Percentiles rank a stretch among this genome's conserved stretches.
phyloP scores from a whole-genome alignment of 305 asterid species.

The Fraxinus dipetala region DNA sequence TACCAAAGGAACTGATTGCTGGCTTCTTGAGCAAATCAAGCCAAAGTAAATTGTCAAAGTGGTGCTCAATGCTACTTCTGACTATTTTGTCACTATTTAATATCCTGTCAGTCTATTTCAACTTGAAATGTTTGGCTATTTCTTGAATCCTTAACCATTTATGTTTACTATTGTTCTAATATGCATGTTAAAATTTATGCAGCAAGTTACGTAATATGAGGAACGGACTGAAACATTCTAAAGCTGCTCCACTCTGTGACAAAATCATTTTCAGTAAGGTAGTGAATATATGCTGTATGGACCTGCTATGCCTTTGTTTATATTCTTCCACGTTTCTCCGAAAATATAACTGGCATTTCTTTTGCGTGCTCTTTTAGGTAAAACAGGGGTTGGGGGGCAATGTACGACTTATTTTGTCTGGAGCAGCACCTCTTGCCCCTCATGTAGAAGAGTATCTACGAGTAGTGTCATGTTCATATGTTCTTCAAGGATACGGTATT shows the following conservation, averaged over 20 bases:
- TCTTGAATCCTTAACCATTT: slow-evolving; percentile 9
- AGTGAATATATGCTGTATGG: slow-evolving; percentile 21
- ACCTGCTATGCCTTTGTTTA: slow-evolving; percentile 16
- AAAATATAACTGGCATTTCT: slow-evolving; percentile 19
- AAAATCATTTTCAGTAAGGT: slow-evolving; percentile 80
- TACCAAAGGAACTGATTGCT: background rate
- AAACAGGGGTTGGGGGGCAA: slow-evolving; percentile 88
- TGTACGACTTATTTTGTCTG: slow-evolving; percentile 76
- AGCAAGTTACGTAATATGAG: slow-evolving; percentile 71
- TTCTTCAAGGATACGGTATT: slow-evolving; percentile 94
- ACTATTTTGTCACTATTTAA: background rate
- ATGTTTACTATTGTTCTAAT: slow-evolving; percentile 22
- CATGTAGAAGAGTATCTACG: slow-evolving; percentile 84
- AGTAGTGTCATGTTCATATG: slow-evolving; percentile 69
- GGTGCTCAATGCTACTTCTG: background rate
- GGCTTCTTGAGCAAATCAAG: slow-evolving; percentile 15
- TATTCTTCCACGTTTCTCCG: slow-evolving; percentile 13
- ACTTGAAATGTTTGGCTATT: background rate
- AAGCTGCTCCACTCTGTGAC: slow-evolving; percentile 73
- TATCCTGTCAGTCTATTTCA: background rate
- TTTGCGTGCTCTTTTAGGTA: slow-evolving; percentile 45
- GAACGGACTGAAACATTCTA: slow-evolving; percentile 65
- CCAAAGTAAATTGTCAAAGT: background rate
- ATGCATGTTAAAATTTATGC: slow-evolving; percentile 14
- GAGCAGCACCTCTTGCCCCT: slow-evolving; percentile 92